Evolutionary conservation across 2,329 filamentous ascomycete genomes (phyloP).

Genomic region (Calonectria pauciramosa): DNA sequence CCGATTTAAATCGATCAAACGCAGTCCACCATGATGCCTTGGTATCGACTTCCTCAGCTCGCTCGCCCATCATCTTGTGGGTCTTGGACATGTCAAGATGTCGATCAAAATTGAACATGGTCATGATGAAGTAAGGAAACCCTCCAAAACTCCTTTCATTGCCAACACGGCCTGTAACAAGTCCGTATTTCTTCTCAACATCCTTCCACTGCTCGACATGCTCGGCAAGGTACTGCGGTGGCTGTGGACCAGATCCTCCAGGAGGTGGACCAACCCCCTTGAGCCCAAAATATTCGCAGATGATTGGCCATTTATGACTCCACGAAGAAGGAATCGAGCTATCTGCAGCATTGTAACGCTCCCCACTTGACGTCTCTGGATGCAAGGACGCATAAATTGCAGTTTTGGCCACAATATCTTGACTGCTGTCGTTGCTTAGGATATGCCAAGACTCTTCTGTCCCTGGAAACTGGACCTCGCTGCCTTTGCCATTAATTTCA

Average conservation of each 20-base stretch:
- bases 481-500: conserved; percentile 52
- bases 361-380: conserved; percentile 53
- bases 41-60: conserved; percentile 47
- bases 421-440: conserved; percentile 52
- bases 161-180: conserved; percentile 48
- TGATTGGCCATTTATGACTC: conserved; percentile 60
- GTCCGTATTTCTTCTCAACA: conserved; percentile 50
- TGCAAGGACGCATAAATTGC: conserved; percentile 57
- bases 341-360: conserved; percentile 59
- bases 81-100: conserved; percentile 50
- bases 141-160: conserved; percentile 48
- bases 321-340: conserved; percentile 53
- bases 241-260: conserved; percentile 48
- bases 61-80: conserved; percentile 49
- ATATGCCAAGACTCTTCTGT: conserved; percentile 49
- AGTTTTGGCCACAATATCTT: conserved; percentile 55
- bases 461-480: conserved; percentile 53
- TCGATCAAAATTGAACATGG: conserved; percentile 52
- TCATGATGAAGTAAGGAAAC: conserved; percentile 51
- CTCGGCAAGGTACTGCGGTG: conserved; percentile 48
- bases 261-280: conserved; percentile 52
- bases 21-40: conserved; percentile 49
- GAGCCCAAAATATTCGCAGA: conserved; percentile 61
- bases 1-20: conserved; percentile 50
- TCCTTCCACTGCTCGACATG: conserved; percentile 49